Conservation (phyloP, 2,329 filamentous ascomycete species). For the Arthrobotrys pseudoclavata region DNA sequence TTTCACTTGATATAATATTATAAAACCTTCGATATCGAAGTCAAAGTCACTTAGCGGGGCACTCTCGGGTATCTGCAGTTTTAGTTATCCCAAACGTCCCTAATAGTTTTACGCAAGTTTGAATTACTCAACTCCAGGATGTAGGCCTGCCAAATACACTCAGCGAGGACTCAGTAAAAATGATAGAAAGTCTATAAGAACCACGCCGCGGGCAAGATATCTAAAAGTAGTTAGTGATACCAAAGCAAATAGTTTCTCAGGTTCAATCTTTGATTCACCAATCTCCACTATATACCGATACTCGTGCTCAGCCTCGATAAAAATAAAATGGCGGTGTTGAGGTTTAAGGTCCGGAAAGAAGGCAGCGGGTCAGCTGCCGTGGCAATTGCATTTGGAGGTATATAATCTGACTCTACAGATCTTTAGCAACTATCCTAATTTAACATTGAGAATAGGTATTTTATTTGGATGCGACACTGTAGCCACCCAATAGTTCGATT, state of each 20-base stretch:
- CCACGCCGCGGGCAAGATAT: too few relatives aligned
- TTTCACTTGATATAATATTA: too few relatives aligned
- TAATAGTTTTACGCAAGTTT: not conserved
- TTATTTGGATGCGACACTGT: slow-evolving; percentile 49
- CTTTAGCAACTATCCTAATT: not conserved
- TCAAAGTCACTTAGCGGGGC: too few relatives aligned
- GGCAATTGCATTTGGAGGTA: slow-evolving; percentile 73
- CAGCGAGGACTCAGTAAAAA: not conserved
- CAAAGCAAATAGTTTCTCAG: too few relatives aligned
- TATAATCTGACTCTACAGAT: slow-evolving; percentile 64
- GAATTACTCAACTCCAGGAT: not conserved
- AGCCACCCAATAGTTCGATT: not conserved
- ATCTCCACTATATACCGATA: too few relatives aligned
- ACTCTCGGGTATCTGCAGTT: not conserved
- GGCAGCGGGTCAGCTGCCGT: slow-evolving; percentile 27
- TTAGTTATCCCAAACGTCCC: not conserved
- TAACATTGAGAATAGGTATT: slow-evolving; percentile 64
- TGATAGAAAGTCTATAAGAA: not conserved
- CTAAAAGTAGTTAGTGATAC: too few relatives aligned
- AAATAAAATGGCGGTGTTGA: slow-evolving; percentile 8
- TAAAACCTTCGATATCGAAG: too few relatives aligned
- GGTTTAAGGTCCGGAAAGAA: slow-evolving; percentile 32
- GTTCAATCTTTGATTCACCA: too few relatives aligned
- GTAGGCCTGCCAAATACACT: not conserved
- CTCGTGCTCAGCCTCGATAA: too few relatives aligned